phyloP scores from a whole-genome alignment of 257 asterid species.

The Lantana camara region DNA sequence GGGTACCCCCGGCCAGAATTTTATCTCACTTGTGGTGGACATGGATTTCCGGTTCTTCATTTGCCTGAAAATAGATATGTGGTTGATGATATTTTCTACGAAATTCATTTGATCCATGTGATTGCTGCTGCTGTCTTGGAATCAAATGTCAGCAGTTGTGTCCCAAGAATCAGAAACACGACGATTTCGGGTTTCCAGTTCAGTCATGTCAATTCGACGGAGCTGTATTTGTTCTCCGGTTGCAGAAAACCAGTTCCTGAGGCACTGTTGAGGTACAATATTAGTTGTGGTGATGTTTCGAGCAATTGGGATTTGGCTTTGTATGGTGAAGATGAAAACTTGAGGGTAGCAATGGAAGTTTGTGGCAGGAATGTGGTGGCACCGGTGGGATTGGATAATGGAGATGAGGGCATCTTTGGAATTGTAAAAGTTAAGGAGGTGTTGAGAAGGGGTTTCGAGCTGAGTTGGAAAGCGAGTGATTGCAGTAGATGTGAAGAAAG shows the following conservation, averaged over 20 bases:
- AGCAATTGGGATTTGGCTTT: constrained; percentile 35
- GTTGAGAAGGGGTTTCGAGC: constrained; percentile 52
- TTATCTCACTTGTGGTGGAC: constrained; percentile 35
- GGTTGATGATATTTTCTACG: constrained; percentile 41
- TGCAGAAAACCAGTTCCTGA: constrained; percentile 26
- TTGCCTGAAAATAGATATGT: constrained; percentile 36
- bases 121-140: constrained; percentile 29
- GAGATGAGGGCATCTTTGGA: constrained; percentile 13
- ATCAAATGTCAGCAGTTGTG: constrained; percentile 16
- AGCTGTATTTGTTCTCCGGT: constrained; percentile 42
- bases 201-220: not conserved
- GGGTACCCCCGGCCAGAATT: constrained; percentile 51
- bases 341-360: constrained; percentile 28
- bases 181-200: constrained; percentile 6
- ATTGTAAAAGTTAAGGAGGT: constrained; percentile 25
- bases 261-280: constrained; percentile 21
- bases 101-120: constrained; percentile 22
- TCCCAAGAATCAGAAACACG: constrained; percentile 37
- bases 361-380: constrained; percentile 44
- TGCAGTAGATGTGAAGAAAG: constrained; percentile 44
- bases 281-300: constrained; percentile 23
- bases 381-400: constrained; percentile 42
- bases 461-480: constrained; percentile 52
- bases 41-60: constrained; percentile 38
- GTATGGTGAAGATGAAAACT: constrained; percentile 28